Evolutionary conservation across 1,284 basidiomycete genomes (phyloP), one percentile per base, ranked within the genome.

Genomic region (Puccinia horiana): DNA sequence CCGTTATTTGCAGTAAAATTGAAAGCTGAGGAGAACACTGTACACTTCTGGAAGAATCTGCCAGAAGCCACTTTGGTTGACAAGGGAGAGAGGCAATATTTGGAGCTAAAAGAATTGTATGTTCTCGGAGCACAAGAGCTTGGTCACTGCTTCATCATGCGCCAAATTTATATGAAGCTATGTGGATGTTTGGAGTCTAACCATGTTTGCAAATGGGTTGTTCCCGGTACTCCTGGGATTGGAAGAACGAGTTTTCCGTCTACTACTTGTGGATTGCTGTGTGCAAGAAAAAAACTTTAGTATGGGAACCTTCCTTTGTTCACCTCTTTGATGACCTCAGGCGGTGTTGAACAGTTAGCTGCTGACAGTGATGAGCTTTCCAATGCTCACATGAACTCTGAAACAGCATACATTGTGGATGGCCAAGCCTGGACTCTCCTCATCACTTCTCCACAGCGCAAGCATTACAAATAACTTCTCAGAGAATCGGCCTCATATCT

Each of bases 161-260:
- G 56, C 56, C 23, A 18, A 29, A n/a, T 29, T 58, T 58, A 6
- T 44, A 8, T 44, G 44, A 44, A 37, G 32, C 58, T 63, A 29
- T 35, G 32, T n/a, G 14, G 26, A 6, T 58, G n/a, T 58, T 26
- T 58, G n/a, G 49, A 20, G 49, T 20, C n/a, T 26, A n/a, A 9
- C 54, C 18, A 58, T 6, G 1, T 4, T 58, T 58, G 26, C 58
- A 32, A 63, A 63, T 32, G 26, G 58, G 58, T 63, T 18, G 58
- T 63, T 63, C 35, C 58, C 32, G 32, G 58, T 63, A 63, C 58
- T 63, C 58, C 58, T 63, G 58, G 58, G 58, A 35, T 63, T 63
- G 58, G 58, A 63, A 52, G 20, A 52, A 52, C 49, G n/a, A 29
- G 5, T 58, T 58, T 29, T 63, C 58, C 58, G 58, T 11, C 5